These are phyloP conservation scores for Carex littledalei DNA, from an alignment of 176 grass and related monocot species.

Conservation along the genomic window DNA sequence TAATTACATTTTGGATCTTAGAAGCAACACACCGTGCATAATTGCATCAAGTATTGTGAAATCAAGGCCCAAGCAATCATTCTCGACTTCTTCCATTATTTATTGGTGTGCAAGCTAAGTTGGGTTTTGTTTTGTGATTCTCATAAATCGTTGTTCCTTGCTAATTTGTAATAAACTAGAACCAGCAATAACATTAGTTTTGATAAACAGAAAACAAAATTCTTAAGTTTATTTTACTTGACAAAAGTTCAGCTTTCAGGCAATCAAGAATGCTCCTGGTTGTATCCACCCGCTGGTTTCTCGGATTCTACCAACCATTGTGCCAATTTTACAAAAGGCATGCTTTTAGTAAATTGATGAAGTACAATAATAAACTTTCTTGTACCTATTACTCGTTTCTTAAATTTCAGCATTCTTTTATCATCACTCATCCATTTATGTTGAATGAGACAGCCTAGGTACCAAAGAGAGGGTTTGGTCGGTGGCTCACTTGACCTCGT, in stretches of 20 bases:
- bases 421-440: constrained; percentile 14
- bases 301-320: constrained; percentile 69
- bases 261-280: constrained; percentile 84
- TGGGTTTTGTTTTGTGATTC: background rate
- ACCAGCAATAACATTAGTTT: background rate
- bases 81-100: background rate
- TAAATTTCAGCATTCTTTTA: constrained; percentile 14
- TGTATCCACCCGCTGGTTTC: constrained; percentile 71
- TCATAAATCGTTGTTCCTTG: background rate
- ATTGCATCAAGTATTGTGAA: background rate
- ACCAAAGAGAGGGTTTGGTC: constrained; percentile 61
- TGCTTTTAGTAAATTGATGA: constrained; percentile 24
- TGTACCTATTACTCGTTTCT: background rate
- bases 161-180: background rate
- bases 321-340: constrained; percentile 76
- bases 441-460: constrained; percentile 55
- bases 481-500: constrained; percentile 87
- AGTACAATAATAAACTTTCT: constrained; percentile 6
- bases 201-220: background rate
- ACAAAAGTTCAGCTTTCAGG: constrained; percentile 65
- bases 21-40: background rate
- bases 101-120: background rate
- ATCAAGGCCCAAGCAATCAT: background rate
- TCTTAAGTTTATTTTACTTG: constrained; percentile 21
- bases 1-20: constrained; percentile 1